phyloP scores from a whole-genome alignment of 2,329 filamentous ascomycete genomes.

The Trichophaea hybrida region DNA sequence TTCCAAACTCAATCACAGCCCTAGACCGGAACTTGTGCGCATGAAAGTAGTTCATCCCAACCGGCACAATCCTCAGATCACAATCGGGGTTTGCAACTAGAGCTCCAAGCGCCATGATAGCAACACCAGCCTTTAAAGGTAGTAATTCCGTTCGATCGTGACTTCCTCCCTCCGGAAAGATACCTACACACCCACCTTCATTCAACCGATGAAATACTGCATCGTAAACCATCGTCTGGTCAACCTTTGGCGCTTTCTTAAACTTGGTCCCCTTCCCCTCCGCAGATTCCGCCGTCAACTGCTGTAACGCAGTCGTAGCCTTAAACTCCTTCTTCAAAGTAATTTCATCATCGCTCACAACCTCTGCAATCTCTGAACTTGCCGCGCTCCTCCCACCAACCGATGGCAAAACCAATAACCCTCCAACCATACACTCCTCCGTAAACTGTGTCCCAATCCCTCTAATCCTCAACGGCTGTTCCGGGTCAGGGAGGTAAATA shows the following conservation, averaged over 20 bases:
- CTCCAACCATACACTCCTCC: conserved; percentile 58
- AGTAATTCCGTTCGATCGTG: conserved; percentile 86
- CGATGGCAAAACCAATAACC: conserved; percentile 73
- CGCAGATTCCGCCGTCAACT: conserved; percentile 69
- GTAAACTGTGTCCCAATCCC: conserved; percentile 74
- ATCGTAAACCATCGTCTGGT: conserved; percentile 86
- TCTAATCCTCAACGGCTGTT: conserved; percentile 65
- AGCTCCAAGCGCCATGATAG: conserved; percentile 91
- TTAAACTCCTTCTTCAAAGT: conserved; percentile 79
- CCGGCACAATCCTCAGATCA: conserved; percentile 84
- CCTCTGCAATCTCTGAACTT: conserved; percentile 70
- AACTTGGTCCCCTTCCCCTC: conserved; percentile 65
- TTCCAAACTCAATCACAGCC: conserved; percentile 89
- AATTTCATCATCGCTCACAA: conserved; percentile 65
- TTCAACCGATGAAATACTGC: conserved; percentile 76
- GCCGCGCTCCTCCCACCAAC: conserved; percentile 53
- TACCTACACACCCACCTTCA: conserved; percentile 77
- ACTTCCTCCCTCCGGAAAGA: conserved; percentile 93
- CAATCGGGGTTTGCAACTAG: conserved; percentile 74
- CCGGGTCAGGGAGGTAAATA: conserved; percentile 78
- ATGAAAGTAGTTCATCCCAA: conserved; percentile 99
- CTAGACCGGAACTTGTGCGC: conserved; percentile 95
- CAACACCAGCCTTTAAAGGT: conserved; percentile 83
- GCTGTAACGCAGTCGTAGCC: conserved; percentile 55
- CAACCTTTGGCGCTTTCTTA: conserved; percentile 81